Evolutionary conservation across 306 rosid species (phyloP), one percentile per base, ranked within the genome.

Genomic region (Acacia crassicarpa): DNA sequence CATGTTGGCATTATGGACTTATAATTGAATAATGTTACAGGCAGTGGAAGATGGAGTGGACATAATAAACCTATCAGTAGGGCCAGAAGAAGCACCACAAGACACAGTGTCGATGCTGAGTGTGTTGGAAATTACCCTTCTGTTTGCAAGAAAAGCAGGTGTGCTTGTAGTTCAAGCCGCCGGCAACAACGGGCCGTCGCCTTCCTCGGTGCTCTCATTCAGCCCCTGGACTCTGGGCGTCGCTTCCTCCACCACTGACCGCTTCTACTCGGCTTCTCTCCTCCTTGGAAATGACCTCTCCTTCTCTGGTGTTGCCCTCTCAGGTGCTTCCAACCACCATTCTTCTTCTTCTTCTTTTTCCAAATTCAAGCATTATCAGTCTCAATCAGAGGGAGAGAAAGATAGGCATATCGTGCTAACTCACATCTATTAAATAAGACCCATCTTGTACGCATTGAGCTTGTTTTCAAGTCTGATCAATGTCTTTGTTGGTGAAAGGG

Each of bases 171-270:
- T 86, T 49, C 93, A 95, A 83, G 98, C 99, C 9, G 91, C 92
- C 6, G 98, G 98, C 3, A 95, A 95, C 82, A 81, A 70, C 0
- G 99, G 99, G 14, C 99, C 99, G 2, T 61, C 61, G 20, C 73
- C 91, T 83, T 91, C 94, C n/a, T 81, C 88, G 3, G 86, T 91
- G 17, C 82, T 92, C 19, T 91, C 98, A 5, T 93, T 78, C 79
- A 92, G 97, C 83, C 99, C 99, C 8, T 95, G 98, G 98, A 88
- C 86, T 5, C 71, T 92, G 0, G 86, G 92, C 40, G 97, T 88
- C 23, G 98, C 91, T 5, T 87, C 97, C 49, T 87, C 90, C 67
- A 72, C 79, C 83, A 95, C 97, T 1, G 92, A 91, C 77, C 89
- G 98, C 89, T 80, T 4, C 19, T 92, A 89, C 83, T 79, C 75